Conservation (phyloP, 2,329 filamentous ascomycete species). For the Beauveria caledonica region DNA sequence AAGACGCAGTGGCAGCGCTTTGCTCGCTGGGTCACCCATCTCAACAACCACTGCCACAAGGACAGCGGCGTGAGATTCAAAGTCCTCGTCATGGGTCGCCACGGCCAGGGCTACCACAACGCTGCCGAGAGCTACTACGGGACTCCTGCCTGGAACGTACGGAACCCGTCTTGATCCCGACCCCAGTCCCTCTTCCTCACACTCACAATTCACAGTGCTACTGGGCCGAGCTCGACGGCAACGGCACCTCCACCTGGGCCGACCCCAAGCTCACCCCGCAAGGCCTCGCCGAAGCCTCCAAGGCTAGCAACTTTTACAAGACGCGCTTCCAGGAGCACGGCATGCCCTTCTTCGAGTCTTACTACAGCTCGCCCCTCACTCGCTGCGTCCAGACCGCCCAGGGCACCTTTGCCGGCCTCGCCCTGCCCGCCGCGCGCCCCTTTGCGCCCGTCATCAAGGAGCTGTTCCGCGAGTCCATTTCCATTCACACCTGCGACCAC, state of each 20-base stretch:
- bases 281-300: constrained; percentile 49
- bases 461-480: constrained; percentile 55
- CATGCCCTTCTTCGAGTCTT: constrained; percentile 54
- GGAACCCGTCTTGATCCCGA: constrained; percentile 16
- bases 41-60: constrained; percentile 37
- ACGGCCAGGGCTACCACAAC: constrained; percentile 60
- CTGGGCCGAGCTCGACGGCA: constrained; percentile 57
- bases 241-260: constrained; percentile 53
- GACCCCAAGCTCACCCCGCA: constrained; percentile 53
- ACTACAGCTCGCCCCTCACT: constrained; percentile 56
- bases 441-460: constrained; percentile 58
- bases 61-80: constrained; percentile 50
- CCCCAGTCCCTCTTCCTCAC: too few relatives aligned
- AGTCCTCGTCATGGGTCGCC: constrained; percentile 59
- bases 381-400: constrained; percentile 56
- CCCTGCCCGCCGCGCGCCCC: constrained; percentile 38
- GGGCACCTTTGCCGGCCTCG: constrained; percentile 49
- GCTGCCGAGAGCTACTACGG: constrained; percentile 58
- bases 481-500: constrained; percentile 60
- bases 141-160: constrained; percentile 59
- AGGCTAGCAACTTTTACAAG: constrained; percentile 52
- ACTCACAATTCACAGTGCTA: constrained; percentile 41
- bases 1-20: constrained; percentile 61
- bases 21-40: constrained; percentile 42
- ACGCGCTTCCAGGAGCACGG: constrained; percentile 41